Conservation (phyloP, 202 grass and related monocot species). For the Sporobolus alterniflorus region DNA sequence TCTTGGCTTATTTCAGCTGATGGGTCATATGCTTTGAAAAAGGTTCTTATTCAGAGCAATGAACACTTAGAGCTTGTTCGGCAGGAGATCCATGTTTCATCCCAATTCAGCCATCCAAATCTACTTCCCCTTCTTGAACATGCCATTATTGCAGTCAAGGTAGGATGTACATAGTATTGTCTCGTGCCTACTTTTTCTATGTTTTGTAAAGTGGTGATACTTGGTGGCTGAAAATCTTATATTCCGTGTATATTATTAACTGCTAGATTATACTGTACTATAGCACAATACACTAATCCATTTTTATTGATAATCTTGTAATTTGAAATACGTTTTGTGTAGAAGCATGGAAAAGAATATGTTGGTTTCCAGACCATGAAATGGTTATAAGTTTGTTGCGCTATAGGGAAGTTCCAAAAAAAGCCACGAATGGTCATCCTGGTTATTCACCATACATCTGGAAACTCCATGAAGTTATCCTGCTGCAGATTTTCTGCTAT, state of each 20-base stretch:
- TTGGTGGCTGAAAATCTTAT: no score
- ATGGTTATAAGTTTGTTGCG: not conserved
- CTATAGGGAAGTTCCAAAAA: not conserved
- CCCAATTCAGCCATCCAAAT: slow-evolving; percentile 84
- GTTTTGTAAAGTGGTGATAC: no score
- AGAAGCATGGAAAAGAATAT: not conserved
- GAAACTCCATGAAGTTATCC: not conserved
- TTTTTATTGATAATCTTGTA: not conserved
- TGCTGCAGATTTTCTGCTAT: not conserved
- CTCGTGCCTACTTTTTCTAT: no score
- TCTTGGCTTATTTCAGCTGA: slow-evolving; percentile 59
- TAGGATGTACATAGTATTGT: no score
- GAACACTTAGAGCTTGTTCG: slow-evolving; percentile 94
- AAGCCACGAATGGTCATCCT: not conserved
- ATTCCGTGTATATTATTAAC: no score
- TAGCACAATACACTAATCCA: not conserved
- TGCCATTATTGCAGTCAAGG: slow-evolving; percentile 89
- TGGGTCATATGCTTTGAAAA: slow-evolving; percentile 94
- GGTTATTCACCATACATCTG: no score
- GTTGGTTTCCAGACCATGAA: not conserved
- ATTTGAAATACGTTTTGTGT: not conserved
- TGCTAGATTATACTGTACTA: not conserved
- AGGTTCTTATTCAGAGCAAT: slow-evolving; percentile 92
- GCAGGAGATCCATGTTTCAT: slow-evolving; percentile 90
- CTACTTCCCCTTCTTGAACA: slow-evolving; percentile 94